These are phyloP conservation scores for Marvania coccoides DNA, from an alignment of 139 green algal genomes.

Conservation along the genomic window DNA sequence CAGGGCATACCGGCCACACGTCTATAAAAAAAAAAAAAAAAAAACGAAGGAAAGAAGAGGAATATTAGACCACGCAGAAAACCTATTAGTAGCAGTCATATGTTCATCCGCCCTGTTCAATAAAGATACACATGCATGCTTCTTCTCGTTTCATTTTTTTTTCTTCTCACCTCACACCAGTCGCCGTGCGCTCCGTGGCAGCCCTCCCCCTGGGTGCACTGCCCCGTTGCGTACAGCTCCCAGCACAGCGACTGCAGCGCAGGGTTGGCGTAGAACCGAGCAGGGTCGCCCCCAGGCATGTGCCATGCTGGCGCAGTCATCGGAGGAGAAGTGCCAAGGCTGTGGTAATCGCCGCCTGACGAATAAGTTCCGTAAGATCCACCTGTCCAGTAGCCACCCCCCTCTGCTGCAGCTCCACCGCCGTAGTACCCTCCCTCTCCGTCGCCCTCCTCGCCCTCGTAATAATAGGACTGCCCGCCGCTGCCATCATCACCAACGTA, in stretches of 20 bases:
- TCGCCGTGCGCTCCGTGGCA: slow-evolving; percentile 55
- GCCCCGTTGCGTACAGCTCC: slow-evolving; percentile 31
- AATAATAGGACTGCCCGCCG: background rate
- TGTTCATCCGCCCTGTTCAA: too few relatives aligned
- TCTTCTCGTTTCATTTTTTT: too few relatives aligned
- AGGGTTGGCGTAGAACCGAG: slow-evolving; percentile 6
- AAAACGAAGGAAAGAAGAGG: background rate
- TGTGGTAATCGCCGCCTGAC: background rate
- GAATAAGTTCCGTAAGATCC: background rate
- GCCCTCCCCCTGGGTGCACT: slow-evolving; percentile 29
- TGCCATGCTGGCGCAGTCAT: background rate
- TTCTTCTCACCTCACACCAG: slow-evolving; percentile 55
- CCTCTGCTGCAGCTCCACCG: background rate
- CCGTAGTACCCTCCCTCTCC: background rate
- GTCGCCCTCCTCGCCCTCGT: background rate
- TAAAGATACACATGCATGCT: too few relatives aligned
- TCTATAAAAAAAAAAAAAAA: slow-evolving; percentile 21
- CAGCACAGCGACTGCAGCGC: slow-evolving; percentile 49
- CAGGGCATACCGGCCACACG: slow-evolving; percentile 38
- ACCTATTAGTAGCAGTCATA: too few relatives aligned
- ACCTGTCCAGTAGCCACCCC: background rate
- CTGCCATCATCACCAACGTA: background rate
- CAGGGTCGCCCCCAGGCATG: background rate
- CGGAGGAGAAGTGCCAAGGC: background rate
- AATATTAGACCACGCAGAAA: background rate